Base-by-base conservation (phyloP, 2,329 filamentous ascomycete species). In the Parafenestella ontariensis region DNA sequence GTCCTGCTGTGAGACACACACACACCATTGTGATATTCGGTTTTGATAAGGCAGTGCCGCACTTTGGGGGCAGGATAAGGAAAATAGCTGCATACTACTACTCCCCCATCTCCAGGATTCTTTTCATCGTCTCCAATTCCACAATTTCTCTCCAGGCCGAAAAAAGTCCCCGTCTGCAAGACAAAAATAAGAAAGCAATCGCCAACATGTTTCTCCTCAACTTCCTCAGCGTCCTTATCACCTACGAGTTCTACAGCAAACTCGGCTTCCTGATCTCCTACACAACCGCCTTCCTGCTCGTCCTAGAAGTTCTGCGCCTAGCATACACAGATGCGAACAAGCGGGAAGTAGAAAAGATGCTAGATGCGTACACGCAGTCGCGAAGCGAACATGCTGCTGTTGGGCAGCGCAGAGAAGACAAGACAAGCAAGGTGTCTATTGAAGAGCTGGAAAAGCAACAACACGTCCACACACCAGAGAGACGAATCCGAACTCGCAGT, bases 201-300 rank as follows among this genome's bases (percentile, higher is more conserved):
- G 29, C 29, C 28, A 44, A 28, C 13, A 34, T 20, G 37, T 31
- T 26, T 31, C 41, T 15, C 10, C 24, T 56, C 18, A 33, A 23
- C 15, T 34, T 23, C 13, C 17, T 61, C 46, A 46, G 52, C 21
- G 57, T 64, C 43, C 61, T 62, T 17, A 23, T 59, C 40, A 53
- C 36, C 13, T 44, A 44, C 15, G 45, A 59, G 26, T 64, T 64
- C 48, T 64, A 59, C 59, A 54, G 52, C 13, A 58, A 55, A 17
- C 36, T 57, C 21, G 60, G 60, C 40, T 68, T 67, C 45, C 65
- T 68, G 46, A 47, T 68, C n/a, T 63, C 62, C 45, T 67, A 67
- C 50, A 51, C 61, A 13, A 23, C 54, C 23, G 61, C 64, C 11
- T 68, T 57, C 42, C 57, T 67, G 33, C 42, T 68, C 15, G 62